These are phyloP conservation scores for Aegilops sharonensis DNA, from an alignment of 176 grass and related monocot genomes.

Conservation along the genomic window DNA sequence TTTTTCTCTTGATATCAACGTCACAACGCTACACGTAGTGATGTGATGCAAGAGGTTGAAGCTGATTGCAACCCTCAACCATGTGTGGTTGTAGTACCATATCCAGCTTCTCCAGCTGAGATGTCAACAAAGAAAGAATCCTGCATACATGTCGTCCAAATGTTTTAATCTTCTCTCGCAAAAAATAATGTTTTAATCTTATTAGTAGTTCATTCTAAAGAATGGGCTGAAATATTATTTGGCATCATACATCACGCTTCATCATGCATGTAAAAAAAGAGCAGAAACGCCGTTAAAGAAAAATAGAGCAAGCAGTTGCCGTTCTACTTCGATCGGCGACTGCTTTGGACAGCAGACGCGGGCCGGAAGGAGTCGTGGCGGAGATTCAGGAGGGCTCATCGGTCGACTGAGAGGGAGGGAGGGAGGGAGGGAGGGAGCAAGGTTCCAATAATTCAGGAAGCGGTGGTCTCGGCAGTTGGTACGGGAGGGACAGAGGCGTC, in stretches of 20 bases:
- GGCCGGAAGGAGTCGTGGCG: neutral
- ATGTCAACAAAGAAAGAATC: neutral
- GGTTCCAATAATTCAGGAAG: neutral
- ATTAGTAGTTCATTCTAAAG: too few species aligned
- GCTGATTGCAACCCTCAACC: constrained; percentile 1
- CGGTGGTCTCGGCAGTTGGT: neutral
- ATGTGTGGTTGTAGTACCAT: neutral
- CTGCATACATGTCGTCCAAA: too few species aligned
- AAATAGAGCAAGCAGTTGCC: neutral
- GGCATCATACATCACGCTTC: too few species aligned
- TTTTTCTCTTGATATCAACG: neutral
- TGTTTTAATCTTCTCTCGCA: neutral
- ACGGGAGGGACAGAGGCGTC: neutral
- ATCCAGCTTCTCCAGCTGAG: neutral
- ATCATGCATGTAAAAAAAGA: too few species aligned
- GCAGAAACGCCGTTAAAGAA: too few species aligned
- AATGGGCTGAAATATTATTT: too few species aligned
- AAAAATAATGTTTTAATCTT: too few species aligned
- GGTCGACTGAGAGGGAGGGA: neutral
- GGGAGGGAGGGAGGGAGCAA: neutral
- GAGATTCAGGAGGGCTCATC: neutral
- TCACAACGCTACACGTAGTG: neutral
- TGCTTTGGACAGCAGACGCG: neutral
- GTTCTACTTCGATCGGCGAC: neutral
- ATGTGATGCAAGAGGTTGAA: constrained; percentile 4